Conservation (phyloP, 169 alveolate species). For the Pseudocohnilembus persalinus region DNA sequence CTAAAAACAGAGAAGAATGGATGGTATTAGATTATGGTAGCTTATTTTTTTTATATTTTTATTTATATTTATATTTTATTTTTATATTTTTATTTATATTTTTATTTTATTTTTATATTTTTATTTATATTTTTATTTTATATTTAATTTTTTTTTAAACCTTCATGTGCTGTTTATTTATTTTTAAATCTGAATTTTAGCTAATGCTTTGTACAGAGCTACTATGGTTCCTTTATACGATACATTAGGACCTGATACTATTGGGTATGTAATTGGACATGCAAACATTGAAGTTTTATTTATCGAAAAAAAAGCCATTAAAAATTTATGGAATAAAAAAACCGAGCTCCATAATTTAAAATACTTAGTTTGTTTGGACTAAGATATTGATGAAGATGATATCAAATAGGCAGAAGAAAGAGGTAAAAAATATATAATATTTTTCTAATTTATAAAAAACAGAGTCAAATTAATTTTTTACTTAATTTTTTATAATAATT, state of each 20-base stretch:
- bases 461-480: not conserved
- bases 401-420: not conserved
- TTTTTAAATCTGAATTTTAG: slow-evolving; percentile 16
- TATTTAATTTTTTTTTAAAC: too few species aligned
- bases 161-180: too few species aligned
- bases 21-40: too few species aligned
- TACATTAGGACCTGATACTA: slow-evolving; percentile 70
- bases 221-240: slow-evolving; percentile 51
- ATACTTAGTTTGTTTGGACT: slow-evolving; percentile 47
- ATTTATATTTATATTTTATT: too few species aligned
- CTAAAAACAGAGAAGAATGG: too few species aligned
- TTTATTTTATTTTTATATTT: too few species aligned
- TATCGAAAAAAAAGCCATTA: slow-evolving; percentile 50
- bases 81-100: too few species aligned
- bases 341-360: slow-evolving; percentile 38
- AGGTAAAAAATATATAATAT: too few species aligned
- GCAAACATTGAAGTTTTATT: slow-evolving; percentile 56
- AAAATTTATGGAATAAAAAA: slow-evolving; percentile 19
- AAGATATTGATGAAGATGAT: not conserved
- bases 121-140: too few species aligned
- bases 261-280: slow-evolving; percentile 57
- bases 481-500: not conserved
- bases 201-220: slow-evolving; percentile 26
- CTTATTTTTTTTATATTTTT: too few species aligned
- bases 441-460: slow-evolving; percentile 17